Conservation (phyloP, 2,329 filamentous ascomycete genomes). For the Bipolaris oryzae region DNA sequence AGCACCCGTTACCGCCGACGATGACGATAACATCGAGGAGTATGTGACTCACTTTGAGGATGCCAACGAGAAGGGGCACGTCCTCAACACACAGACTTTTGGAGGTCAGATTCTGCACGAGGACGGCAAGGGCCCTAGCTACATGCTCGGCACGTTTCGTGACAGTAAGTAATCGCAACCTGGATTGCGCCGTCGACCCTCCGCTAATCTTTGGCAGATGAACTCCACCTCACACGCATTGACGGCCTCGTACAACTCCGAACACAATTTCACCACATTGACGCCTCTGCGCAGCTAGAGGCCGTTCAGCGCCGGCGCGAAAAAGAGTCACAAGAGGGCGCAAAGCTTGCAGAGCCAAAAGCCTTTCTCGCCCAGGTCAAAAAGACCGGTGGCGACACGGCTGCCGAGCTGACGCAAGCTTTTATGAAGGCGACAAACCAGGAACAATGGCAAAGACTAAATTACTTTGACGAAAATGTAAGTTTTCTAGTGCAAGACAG, state of each 20-base stretch:
- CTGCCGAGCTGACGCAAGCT: constrained; percentile 72
- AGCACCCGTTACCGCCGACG: constrained; percentile 54
- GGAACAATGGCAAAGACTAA: constrained; percentile 79
- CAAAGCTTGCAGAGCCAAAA: constrained; percentile 63
- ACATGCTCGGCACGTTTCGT: constrained; percentile 92
- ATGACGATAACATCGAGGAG: constrained; percentile 69
- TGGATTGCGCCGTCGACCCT: not conserved
- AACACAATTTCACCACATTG: constrained; percentile 90
- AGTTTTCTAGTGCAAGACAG: constrained; percentile 1
- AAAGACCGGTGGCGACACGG: constrained; percentile 70
- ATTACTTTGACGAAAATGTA: constrained; percentile 81
- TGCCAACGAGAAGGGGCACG: constrained; percentile 70
- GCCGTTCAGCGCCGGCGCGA: constrained; percentile 54
- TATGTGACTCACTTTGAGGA: constrained; percentile 61
- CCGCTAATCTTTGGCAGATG: constrained; percentile 59
- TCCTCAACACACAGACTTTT: constrained; percentile 80
- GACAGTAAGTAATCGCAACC: constrained; percentile 63
- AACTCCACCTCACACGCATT: constrained; percentile 85
- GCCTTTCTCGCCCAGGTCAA: constrained; percentile 89
- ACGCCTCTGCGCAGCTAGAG: constrained; percentile 78
- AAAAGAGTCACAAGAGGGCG: constrained; percentile 54
- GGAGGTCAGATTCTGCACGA: constrained; percentile 78
- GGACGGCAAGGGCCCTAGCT: constrained; percentile 72
- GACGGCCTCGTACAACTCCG: constrained; percentile 85
- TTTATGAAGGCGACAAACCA: constrained; percentile 78